A percentile compares a stretch with the other conserved stretches of the same genome.
Conservation (phyloP, 192 early-diverging fungal genomes). For the Helicostylum pulchrum region DNA sequence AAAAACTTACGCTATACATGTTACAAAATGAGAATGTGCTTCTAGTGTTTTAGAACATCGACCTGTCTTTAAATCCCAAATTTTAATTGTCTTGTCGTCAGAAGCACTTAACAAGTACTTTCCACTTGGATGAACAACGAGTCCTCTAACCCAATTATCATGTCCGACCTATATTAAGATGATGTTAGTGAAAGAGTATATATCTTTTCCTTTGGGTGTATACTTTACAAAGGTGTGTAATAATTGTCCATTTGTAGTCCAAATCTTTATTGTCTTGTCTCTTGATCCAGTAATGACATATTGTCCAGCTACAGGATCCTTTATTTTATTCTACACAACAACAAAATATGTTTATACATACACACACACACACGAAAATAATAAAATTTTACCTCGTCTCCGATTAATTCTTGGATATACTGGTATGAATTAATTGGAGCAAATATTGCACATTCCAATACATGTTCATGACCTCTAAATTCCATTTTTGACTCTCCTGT, state of each 20-base stretch:
- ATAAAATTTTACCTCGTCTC: slow-evolving; percentile 42
- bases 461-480: slow-evolving; percentile 88
- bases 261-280: slow-evolving; percentile 88
- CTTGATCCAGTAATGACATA: slow-evolving; percentile 82
- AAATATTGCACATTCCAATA: slow-evolving; percentile 87
- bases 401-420: slow-evolving; percentile 66
- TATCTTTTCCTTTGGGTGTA: background rate
- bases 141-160: slow-evolving; percentile 89
- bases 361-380: background rate
- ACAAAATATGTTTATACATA: background rate
- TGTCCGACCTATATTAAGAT: slow-evolving; percentile 66
- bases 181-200: background rate
- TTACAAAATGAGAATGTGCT: slow-evolving; percentile 88
- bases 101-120: slow-evolving; percentile 77
- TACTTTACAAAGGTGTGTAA: slow-evolving; percentile 70
- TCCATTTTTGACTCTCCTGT: slow-evolving; percentile 74
- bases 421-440: slow-evolving; percentile 67
- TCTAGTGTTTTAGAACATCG: slow-evolving; percentile 79
- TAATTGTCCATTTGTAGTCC: slow-evolving; percentile 71
- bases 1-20: slow-evolving; percentile 75
- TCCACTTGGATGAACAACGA: slow-evolving; percentile 79
- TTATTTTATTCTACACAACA: slow-evolving; percentile 34
- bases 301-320: slow-evolving; percentile 53
- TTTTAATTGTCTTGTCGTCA: slow-evolving; percentile 86
- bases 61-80: slow-evolving; percentile 87